A percentile compares a stretch with the other conserved stretches of the same genome.
Conservation (phyloP, 2,329 filamentous ascomycete species). For the Botryosphaeria dothidea region DNA sequence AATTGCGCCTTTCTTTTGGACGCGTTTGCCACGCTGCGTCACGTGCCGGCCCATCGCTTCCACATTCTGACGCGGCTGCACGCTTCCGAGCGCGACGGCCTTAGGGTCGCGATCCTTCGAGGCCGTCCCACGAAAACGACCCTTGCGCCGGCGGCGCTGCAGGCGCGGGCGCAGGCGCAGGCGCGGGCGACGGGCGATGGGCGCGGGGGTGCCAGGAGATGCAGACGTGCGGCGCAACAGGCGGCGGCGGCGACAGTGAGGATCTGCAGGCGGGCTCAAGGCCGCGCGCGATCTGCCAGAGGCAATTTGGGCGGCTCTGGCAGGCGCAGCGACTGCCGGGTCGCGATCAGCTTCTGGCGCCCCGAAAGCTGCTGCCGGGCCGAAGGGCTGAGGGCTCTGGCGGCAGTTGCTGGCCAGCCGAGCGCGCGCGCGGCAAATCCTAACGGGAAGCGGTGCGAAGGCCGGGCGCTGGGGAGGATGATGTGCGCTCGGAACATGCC, state of each 20-base stretch:
- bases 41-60: background rate
- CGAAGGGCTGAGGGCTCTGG: background rate
- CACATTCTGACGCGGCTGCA: background rate
- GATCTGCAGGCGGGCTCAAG: slow-evolving; percentile 11
- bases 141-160: background rate
- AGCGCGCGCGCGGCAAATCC: slow-evolving; percentile 6
- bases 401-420: background rate
- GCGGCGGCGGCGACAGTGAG: background rate
- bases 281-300: slow-evolving; percentile 4
- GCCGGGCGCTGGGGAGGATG: slow-evolving; percentile 7
- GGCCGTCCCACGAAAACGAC: slow-evolving; percentile 2
- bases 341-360: background rate
- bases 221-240: background rate
- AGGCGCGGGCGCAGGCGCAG: no score
- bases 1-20: background rate
- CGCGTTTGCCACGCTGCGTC: background rate
- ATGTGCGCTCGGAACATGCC: slow-evolving; percentile 11
- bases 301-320: slow-evolving; percentile 6
- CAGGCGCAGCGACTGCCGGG: background rate
- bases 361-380: slow-evolving; percentile 13
- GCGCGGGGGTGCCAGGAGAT: background rate
- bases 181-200: background rate
- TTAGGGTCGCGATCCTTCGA: background rate
- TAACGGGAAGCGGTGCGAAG: slow-evolving; percentile 13
- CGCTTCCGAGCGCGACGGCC: background rate